Evolutionary conservation across 208 protist genomes (phyloP).

Genomic region (Wallacemonas sp.): DNA sequence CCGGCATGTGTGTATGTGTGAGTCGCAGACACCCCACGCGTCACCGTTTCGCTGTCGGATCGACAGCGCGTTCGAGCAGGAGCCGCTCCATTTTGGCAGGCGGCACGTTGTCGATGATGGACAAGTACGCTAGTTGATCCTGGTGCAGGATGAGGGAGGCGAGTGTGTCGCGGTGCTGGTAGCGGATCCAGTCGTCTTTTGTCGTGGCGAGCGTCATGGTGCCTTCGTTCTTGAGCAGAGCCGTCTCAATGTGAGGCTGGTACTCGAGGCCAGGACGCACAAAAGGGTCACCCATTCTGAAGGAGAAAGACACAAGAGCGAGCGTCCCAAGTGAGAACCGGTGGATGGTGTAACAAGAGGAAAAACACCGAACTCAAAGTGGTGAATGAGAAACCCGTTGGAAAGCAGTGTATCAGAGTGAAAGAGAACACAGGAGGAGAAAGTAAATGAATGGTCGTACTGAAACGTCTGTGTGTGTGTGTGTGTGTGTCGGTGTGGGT

Average conservation of each 20-base stretch:
- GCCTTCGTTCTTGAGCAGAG: slow-evolving; percentile 80
- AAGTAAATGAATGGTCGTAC: too few relatives aligned
- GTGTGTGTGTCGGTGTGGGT: not conserved
- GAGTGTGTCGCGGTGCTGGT: slow-evolving; percentile 89
- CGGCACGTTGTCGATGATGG: slow-evolving; percentile 74
- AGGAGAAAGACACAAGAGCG: slow-evolving; percentile 5
- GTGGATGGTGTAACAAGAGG: too few relatives aligned
- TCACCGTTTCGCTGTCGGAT: slow-evolving; percentile 56
- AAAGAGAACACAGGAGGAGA: slow-evolving; percentile 9
- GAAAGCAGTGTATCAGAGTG: not conserved
- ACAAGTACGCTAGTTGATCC: slow-evolving; percentile 74
- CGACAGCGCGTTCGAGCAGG: slow-evolving; percentile 74
- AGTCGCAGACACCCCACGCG: not conserved
- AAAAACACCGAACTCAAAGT: too few relatives aligned
- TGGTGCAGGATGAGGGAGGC: slow-evolving; percentile 67
- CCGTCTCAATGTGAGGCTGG: slow-evolving; percentile 80
- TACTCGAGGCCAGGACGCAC: slow-evolving; percentile 85
- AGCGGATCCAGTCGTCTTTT: slow-evolving; percentile 88
- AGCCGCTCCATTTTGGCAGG: slow-evolving; percentile 78
- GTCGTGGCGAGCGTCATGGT: slow-evolving; percentile 78
- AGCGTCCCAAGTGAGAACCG: too few relatives aligned
- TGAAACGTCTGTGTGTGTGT: not conserved
- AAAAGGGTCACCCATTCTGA: slow-evolving; percentile 84
- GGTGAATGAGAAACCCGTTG: too few relatives aligned
- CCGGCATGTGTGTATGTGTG: not conserved